These are phyloP conservation scores for Ganoderma lucidum DNA, from an alignment of 1,284 basidiomycete genomes.

Conservation along the genomic window DNA sequence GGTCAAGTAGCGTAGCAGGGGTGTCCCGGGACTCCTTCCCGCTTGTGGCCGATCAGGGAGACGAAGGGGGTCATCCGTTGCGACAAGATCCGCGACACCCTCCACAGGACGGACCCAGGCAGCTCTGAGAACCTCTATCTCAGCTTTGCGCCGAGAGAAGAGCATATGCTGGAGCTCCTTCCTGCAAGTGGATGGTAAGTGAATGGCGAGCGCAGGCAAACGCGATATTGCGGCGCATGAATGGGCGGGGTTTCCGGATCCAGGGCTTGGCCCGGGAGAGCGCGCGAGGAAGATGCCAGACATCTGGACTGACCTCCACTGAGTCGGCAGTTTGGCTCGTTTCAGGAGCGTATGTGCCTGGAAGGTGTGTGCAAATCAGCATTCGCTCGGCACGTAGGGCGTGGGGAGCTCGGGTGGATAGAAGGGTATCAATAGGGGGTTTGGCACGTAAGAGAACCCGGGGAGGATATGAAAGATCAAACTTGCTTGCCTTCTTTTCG, in stretches of 20 bases:
- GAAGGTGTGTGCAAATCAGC: not conserved
- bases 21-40: conserved; percentile 23
- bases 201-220: not conserved
- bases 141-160: conserved; percentile 83
- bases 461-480: not conserved
- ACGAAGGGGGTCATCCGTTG: not conserved
- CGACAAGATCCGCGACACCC: conserved; percentile 20
- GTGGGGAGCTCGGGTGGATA: conserved; percentile 6
- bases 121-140: conserved; percentile 79
- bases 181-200: conserved; percentile 47
- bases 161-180: conserved; percentile 84
- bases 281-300: not conserved
- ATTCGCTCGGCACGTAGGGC: conserved; percentile 4
- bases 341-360: conserved; percentile 78
- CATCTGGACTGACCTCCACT: conserved; percentile 71
- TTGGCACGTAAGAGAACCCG: conserved; percentile 1
- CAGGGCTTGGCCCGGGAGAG: not conserved
- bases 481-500: conserved; percentile 67
- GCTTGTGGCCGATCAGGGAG: conserved; percentile 11
- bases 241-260: conserved; percentile 7
- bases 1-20: conserved; percentile 39
- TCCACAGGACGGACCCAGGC: conserved; percentile 13
- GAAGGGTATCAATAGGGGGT: not conserved
- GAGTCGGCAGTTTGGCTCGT: conserved; percentile 56
- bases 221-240: not conserved